These are phyloP conservation scores for Calocybe gambosa DNA, from an alignment of 1,284 basidiomycete genomes.

Conservation along the genomic window DNA sequence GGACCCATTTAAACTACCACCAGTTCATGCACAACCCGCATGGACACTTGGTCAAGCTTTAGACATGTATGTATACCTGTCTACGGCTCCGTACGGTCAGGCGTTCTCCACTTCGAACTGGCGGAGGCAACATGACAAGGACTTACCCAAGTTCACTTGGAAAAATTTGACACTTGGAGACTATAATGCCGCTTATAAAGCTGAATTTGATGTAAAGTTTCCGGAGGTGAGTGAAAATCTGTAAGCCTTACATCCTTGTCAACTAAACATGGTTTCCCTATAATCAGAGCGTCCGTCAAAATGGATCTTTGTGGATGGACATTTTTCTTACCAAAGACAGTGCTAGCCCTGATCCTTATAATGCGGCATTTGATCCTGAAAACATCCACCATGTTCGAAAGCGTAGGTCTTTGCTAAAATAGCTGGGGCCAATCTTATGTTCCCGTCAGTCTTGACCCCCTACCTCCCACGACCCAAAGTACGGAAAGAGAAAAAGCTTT, in stretches of 20 bases:
- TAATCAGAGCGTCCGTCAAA: slow-evolving; percentile 65
- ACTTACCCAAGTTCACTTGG: slow-evolving; percentile 71
- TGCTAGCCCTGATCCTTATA: slow-evolving; percentile 57
- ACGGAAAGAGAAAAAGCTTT: slow-evolving; percentile 80
- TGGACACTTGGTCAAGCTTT: slow-evolving; percentile 58
- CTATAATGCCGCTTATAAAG: slow-evolving; percentile 64
- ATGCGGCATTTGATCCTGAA: slow-evolving; percentile 42
- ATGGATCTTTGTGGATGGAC: slow-evolving; percentile 84
- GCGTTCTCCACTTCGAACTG: slow-evolving; percentile 50
- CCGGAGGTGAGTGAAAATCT: slow-evolving; percentile 50
- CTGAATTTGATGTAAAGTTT: slow-evolving; percentile 64
- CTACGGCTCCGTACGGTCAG: slow-evolving; percentile 55
- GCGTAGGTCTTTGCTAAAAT: slow-evolving; percentile 41
- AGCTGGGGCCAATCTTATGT: not conserved
- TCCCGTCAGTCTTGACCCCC: slow-evolving; percentile 70
- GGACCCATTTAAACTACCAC: slow-evolving; percentile 44
- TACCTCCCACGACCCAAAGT: slow-evolving; percentile 70
- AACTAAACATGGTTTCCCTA: not conserved
- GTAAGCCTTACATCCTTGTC: not conserved
- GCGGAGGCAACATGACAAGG: slow-evolving; percentile 41
- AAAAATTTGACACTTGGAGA: slow-evolving; percentile 79
- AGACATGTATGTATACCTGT: slow-evolving; percentile 73
- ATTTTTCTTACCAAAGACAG: slow-evolving; percentile 72
- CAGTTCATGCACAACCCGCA: slow-evolving; percentile 43
- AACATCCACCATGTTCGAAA: slow-evolving; percentile 77